phyloP scores from a whole-genome alignment of 2,329 filamentous ascomycete species.

The Ophiosphaerella herpotricha region DNA sequence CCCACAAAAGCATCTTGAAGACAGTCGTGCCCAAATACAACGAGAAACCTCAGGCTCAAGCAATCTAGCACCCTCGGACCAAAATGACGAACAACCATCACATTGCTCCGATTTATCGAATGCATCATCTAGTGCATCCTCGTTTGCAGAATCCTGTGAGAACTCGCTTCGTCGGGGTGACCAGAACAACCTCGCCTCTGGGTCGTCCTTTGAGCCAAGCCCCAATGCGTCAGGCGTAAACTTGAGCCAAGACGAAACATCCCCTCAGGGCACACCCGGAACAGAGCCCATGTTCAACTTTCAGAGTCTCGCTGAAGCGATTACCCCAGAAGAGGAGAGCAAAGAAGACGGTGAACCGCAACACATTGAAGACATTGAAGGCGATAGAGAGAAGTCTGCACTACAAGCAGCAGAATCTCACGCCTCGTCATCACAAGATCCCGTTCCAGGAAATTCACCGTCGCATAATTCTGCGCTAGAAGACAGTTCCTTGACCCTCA shows the following conservation, averaged over 20 bases:
- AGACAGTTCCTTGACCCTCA: conserved; percentile 36
- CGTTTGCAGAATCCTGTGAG: conserved; percentile 68
- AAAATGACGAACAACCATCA: conserved; percentile 42
- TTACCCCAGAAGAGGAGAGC: conserved; percentile 63
- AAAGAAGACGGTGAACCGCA: conserved; percentile 51
- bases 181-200: conserved; percentile 42
- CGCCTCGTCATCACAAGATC: too few species aligned
- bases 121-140: conserved; percentile 82
- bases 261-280: conserved; percentile 51
- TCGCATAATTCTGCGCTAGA: conserved; percentile 10
- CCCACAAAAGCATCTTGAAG: conserved; percentile 53
- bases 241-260: conserved; percentile 33
- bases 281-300: conserved; percentile 91
- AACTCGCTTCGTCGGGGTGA: conserved; percentile 33
- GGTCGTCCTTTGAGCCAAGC: conserved; percentile 53
- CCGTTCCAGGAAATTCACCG: background rate
- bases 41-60: conserved; percentile 41
- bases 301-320: conserved; percentile 80
- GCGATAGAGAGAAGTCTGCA: conserved; percentile 3
- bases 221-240: conserved; percentile 61
- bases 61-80: conserved; percentile 51
- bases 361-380: conserved; percentile 46
- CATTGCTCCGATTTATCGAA: conserved; percentile 79
- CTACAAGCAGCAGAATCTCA: background rate
- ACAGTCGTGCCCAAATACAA: conserved; percentile 50